These are phyloP conservation scores for Vanderwaltozyma tropicalis DNA, from an alignment of 805 yeast species.

Conservation along the genomic window DNA sequence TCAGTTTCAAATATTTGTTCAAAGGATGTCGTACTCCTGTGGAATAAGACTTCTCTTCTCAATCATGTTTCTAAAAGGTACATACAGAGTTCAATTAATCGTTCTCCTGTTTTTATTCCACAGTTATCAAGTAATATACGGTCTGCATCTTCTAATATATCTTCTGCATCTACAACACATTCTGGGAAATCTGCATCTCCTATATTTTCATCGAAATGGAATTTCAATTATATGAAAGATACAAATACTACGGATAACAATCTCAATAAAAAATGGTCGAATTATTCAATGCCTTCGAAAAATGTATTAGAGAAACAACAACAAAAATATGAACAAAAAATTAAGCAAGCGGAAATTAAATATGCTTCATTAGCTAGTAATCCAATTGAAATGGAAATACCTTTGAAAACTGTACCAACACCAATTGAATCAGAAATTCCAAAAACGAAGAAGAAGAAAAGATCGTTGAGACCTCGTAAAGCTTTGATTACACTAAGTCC, in stretches of 20 bases:
- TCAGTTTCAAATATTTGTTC: no score
- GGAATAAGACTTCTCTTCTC: no score
- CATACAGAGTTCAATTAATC: no score
- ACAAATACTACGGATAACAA: no score
- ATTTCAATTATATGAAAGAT: conserved; percentile 1
- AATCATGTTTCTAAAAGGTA: no score
- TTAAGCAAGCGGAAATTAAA: neutral
- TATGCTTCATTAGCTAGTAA: neutral
- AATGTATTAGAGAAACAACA: conserved; percentile 39
- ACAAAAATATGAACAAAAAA: conserved; percentile 10
- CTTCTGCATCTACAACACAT: neutral
- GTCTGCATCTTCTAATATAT: no score
- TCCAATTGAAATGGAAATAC: neutral
- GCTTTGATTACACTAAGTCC: conserved; percentile 78
- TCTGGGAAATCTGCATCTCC: neutral
- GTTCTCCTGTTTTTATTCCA: no score
- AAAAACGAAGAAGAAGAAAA: conserved; percentile 36
- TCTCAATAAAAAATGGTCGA: conserved; percentile 28
- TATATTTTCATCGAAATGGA: conserved; percentile 1
- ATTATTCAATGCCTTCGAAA: conserved; percentile 38
- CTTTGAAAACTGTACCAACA: conserved; percentile 6
- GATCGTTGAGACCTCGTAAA: conserved; percentile 75
- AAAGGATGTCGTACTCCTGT: no score
- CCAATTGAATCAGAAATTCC: conserved; percentile 3
- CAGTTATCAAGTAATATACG: no score